phyloP scores from a whole-genome alignment of 2,329 filamentous ascomycete genomes.

The Tolypocladium album region DNA sequence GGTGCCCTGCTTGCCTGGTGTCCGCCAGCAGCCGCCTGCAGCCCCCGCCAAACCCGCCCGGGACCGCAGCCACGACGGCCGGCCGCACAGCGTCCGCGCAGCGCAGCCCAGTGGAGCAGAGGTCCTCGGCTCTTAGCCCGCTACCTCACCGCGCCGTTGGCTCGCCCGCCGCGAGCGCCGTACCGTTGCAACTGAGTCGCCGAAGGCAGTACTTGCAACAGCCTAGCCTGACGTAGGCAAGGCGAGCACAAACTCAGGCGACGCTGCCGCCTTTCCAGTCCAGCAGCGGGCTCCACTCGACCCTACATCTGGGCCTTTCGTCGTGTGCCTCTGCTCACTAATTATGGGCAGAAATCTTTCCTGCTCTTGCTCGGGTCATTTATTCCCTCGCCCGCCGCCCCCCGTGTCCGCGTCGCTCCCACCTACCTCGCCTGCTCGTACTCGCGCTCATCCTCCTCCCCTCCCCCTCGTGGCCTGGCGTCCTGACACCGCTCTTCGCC shows the following conservation, averaged over 20 bases:
- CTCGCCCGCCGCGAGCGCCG: not conserved
- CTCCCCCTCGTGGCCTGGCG: not conserved
- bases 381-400: constrained; percentile 1
- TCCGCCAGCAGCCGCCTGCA: not conserved
- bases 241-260: not conserved
- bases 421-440: no score
- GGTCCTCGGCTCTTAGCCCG: not conserved
- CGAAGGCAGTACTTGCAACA: not conserved
- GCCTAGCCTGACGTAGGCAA: not conserved
- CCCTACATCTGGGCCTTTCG: not conserved
- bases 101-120: not conserved
- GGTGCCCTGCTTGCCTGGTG: not conserved
- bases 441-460: not conserved
- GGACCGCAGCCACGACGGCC: not conserved
- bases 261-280: not conserved
- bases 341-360: not conserved
- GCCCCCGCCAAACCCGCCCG: not conserved
- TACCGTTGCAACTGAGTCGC: not conserved
- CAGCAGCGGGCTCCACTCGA: not conserved
- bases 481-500: not conserved
- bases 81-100: not conserved
- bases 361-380: not conserved
- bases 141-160: not conserved
- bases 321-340: not conserved
- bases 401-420: not conserved